These are phyloP conservation scores for Neofusicoccum cordaticola DNA, from an alignment of 2,329 filamentous ascomycete genomes.

Conservation along the genomic window DNA sequence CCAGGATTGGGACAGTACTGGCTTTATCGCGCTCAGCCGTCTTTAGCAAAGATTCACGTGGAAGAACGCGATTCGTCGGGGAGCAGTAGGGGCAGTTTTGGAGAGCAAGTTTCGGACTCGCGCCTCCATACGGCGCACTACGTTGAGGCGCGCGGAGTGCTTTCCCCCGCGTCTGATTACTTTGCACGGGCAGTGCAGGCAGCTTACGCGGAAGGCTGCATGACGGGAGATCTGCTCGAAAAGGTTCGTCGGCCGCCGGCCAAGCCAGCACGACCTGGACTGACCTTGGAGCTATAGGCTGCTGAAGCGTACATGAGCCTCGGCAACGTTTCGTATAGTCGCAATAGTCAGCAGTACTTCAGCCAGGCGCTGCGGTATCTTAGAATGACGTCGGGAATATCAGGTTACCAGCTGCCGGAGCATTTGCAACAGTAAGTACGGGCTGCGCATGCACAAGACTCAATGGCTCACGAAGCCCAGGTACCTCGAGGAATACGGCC, in stretches of 20 bases:
- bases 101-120: conserved; percentile 22
- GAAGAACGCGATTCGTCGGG: conserved; percentile 40
- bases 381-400: conserved; percentile 41
- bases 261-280: background rate
- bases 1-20: conserved; percentile 51
- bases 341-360: conserved; percentile 46
- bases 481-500: conserved; percentile 47
- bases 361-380: conserved; percentile 47
- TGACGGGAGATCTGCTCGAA: conserved; percentile 45
- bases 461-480: conserved; percentile 23
- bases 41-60: conserved; percentile 48
- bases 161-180: conserved; percentile 54
- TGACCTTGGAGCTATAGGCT: conserved; percentile 33
- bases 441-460: background rate
- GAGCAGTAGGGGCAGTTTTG: conserved; percentile 32
- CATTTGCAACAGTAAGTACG: conserved; percentile 47
- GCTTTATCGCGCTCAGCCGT: conserved; percentile 51
- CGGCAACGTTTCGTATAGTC: conserved; percentile 49
- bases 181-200: conserved; percentile 46
- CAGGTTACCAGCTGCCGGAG: conserved; percentile 42
- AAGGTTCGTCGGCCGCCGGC: conserved; percentile 33
- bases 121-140: conserved; percentile 43
- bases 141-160: conserved; percentile 51
- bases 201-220: conserved; percentile 37
- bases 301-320: conserved; percentile 54